Base-by-base conservation (phyloP, 2,329 filamentous ascomycete species). In the Aspergillus ochraceus region DNA sequence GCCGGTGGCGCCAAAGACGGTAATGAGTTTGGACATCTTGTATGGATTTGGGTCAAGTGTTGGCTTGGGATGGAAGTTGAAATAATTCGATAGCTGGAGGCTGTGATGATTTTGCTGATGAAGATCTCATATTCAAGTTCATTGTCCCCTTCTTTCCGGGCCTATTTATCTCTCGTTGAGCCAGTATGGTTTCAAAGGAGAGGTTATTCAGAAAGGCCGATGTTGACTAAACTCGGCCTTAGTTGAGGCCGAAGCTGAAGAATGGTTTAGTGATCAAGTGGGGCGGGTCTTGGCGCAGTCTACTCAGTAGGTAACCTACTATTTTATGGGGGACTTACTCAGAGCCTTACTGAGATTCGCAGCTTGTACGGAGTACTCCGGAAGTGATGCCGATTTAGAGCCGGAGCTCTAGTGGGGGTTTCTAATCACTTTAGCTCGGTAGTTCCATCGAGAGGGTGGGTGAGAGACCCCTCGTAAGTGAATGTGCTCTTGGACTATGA, bases 1-100 rank as follows among this genome's bases (percentile, higher is more conserved):
- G 60, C 83, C 82, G 0, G 83, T 85, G 22, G 81, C 82, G 9
- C 83, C 82, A 54, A 84, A 82, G 24, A 85, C 74, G 26, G 74
- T 76, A 36, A 83, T 36, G 3, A 63, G 39, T 36, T 63, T 54
- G 11, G 59, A 58, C 61, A 63, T 63, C 5, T 42, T 42, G 36
- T n/a, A 6, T 6, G 14, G 17, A 8, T 6, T 42, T 42, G 6
- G 14, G 10, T 57, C 49, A 20, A 24, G 22, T 47, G 9, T 11
- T 22, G 20, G 11, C 19, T 29, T 29, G 20, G 20, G 10, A 24
- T 47, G 45, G 22, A 9, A 47, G 6, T 47, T 22, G 22, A 12
- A 36, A 12, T 24, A 24, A 12, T 47, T 22, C 45, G 20, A 47
- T 24, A 8, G n/a, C n/a, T 42, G 14, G 39, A 47, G 10, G 4